phyloP scores from a whole-genome alignment of 2,329 filamentous ascomycete genomes.

The Trichoderma sp. region DNA sequence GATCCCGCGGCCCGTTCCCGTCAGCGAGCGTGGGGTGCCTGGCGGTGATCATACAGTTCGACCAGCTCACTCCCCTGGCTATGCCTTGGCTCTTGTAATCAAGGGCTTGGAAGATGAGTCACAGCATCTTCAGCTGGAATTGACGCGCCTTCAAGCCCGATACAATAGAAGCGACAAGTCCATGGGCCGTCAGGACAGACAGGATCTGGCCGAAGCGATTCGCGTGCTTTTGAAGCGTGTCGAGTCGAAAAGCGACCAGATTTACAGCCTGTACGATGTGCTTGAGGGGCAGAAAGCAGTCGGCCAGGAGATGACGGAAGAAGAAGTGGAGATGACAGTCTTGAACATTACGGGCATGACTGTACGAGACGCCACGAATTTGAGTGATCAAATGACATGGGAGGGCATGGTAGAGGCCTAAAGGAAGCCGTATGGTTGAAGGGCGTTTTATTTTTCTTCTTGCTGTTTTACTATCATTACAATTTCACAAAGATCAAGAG shows the following conservation, averaged over 20 bases:
- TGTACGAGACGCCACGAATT: conserved; percentile 43
- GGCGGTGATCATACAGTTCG: conserved; percentile 60
- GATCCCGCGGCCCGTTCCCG: conserved; percentile 65
- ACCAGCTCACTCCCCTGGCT: conserved; percentile 67
- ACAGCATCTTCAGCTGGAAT: conserved; percentile 70
- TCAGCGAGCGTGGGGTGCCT: conserved; percentile 60
- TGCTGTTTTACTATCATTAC: not conserved
- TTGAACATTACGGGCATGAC: conserved; percentile 54
- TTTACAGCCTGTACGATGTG: conserved; percentile 82
- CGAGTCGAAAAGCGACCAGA: conserved; percentile 74
- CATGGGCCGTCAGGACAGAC: conserved; percentile 64
- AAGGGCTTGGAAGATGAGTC: conserved; percentile 81
- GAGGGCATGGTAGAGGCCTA: conserved; percentile 42
- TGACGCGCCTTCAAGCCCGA: conserved; percentile 60
- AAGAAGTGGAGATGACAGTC: conserved; percentile 66
- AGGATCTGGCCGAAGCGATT: conserved; percentile 62
- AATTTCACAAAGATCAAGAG: not conserved
- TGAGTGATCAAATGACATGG: conserved; percentile 46
- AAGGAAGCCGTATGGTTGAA: not conserved
- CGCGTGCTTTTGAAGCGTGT: conserved; percentile 62
- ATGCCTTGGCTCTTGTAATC: conserved; percentile 79
- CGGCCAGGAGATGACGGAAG: conserved; percentile 63
- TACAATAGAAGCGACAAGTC: conserved; percentile 70
- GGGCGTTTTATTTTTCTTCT: not conserved
- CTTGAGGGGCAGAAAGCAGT: conserved; percentile 74